phyloP scores from a whole-genome alignment of 352 stramenopile genomes.

The Globisporangium spiculum region DNA sequence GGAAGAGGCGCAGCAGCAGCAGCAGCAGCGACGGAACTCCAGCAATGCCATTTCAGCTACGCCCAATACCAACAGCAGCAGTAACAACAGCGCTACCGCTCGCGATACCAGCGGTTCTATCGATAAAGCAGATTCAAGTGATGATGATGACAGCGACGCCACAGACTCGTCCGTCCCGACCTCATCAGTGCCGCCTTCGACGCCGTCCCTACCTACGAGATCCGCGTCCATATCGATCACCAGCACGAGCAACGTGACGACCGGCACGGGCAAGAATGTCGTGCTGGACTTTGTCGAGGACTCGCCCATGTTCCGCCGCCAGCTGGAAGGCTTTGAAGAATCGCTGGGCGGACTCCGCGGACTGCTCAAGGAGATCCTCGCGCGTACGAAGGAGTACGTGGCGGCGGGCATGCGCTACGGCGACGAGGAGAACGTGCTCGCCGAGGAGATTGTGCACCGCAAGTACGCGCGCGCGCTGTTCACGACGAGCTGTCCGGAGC shows the following conservation, averaged over 20 bases:
- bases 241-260: conserved; percentile 22
- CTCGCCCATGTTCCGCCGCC: conserved; percentile 82
- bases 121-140: not conserved
- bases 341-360: conserved; percentile 59
- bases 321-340: conserved; percentile 80
- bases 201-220: not conserved
- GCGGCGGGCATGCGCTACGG: conserved; percentile 58
- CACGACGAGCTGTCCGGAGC: conserved; percentile 68
- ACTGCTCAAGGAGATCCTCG: conserved; percentile 70
- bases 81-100: not conserved
- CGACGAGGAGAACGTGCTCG: conserved; percentile 66
- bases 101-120: not conserved
- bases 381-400: conserved; percentile 77
- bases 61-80: not conserved
- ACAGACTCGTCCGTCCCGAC: not conserved
- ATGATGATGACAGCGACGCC: not conserved
- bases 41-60: not conserved
- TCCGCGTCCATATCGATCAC: conserved; percentile 20
- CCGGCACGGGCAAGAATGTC: conserved; percentile 64
- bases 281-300: conserved; percentile 85
- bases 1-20: conserved; percentile 15
- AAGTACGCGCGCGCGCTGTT: conserved; percentile 86
- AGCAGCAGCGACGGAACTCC: not conserved
- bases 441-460: conserved; percentile 66
- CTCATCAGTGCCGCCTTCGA: not conserved